Conservation (phyloP, 352 stramenopile genomes). For the Phytophthora macrochlamydospora region DNA sequence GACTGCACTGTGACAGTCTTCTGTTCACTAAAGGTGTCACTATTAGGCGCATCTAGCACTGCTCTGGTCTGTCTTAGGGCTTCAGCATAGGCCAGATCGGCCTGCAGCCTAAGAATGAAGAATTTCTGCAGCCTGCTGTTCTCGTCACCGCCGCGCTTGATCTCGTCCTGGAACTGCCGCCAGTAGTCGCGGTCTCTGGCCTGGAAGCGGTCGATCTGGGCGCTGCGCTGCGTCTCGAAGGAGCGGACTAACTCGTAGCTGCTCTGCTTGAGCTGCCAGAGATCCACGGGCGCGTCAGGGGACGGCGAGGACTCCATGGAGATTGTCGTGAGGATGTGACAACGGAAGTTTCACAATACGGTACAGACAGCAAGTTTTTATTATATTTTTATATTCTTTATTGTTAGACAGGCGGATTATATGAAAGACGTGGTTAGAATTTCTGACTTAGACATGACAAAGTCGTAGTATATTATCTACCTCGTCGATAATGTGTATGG, state of each 20-base stretch:
- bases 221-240: constrained; percentile 68
- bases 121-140: constrained; percentile 72
- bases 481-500: no score
- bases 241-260: constrained; percentile 65
- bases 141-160: constrained; percentile 64
- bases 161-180: constrained; percentile 81
- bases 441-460: no score
- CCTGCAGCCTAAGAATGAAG: constrained; percentile 68
- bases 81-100: constrained; percentile 79
- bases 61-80: constrained; percentile 65
- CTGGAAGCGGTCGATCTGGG: constrained; percentile 77
- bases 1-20: constrained; percentile 42
- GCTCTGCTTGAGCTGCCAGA: constrained; percentile 65
- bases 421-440: no score
- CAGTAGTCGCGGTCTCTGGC: constrained; percentile 73
- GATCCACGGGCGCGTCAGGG: constrained; percentile 16
- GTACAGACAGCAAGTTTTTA: no score
- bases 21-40: constrained; percentile 3
- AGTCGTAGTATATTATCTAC: no score
- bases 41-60: constrained; percentile 45
- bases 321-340: not conserved
- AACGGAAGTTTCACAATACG: no score
- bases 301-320: not conserved
- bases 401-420: no score
- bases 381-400: no score